Percentiles rank a stretch among this genome's conserved stretches.
Conservation (phyloP, 208 protist genomes). For the Willaertia magna region DNA sequence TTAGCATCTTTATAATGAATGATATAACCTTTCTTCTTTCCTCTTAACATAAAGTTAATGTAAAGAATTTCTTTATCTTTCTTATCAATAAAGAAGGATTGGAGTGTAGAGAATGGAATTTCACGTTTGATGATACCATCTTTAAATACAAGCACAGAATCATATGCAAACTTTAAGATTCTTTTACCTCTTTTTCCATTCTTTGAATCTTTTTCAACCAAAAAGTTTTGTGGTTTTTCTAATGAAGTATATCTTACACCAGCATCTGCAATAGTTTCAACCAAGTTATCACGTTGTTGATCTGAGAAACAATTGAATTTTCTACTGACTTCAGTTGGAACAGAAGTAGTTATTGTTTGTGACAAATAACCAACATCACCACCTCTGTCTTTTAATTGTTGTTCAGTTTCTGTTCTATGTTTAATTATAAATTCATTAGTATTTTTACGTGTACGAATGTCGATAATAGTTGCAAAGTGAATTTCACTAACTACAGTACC, state of each 20-base stretch:
- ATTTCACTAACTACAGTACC: neutral
- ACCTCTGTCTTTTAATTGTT: neutral
- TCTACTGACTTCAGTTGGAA: neutral
- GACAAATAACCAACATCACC: neutral
- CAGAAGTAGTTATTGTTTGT: neutral
- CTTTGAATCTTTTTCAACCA: neutral
- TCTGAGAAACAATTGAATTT: neutral
- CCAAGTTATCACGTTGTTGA: conserved; percentile 1
- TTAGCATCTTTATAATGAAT: neutral
- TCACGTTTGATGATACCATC: conserved; percentile 1
- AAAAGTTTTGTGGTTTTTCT: neutral
- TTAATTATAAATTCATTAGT: neutral
- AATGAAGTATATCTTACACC: neutral
- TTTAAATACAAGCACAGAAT: neutral
- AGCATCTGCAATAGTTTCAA: conserved; percentile 9
- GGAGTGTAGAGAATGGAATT: conserved; percentile 8
- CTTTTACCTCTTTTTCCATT: neutral
- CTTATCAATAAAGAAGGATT: conserved; percentile 5
- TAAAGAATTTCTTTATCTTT: neutral
- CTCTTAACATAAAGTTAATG: neutral
- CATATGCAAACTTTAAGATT: neutral
- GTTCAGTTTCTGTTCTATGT: neutral
- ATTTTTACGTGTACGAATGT: neutral
- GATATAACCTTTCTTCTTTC: neutral
- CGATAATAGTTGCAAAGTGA: neutral